These are phyloP conservation scores for Stachybotrys chlorohalonatus DNA, from an alignment of 2,329 filamentous ascomycete species.

Conservation along the genomic window DNA sequence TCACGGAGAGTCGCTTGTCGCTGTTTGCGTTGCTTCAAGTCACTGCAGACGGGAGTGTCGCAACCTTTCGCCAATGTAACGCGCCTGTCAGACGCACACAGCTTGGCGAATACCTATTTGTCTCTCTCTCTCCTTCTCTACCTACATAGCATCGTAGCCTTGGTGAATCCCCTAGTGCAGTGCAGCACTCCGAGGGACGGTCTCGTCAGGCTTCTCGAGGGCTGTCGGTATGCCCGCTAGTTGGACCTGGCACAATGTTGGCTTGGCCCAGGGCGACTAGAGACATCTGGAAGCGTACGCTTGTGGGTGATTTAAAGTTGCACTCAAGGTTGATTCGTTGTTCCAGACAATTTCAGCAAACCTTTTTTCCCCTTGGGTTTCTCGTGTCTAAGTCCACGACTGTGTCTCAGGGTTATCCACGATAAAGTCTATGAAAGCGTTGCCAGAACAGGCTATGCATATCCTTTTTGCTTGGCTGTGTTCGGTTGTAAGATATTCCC, in stretches of 20 bases:
- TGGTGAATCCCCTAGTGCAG: no score
- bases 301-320: constrained; percentile 8
- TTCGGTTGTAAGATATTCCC: neutral
- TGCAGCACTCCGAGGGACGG: no score
- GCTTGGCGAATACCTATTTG: neutral
- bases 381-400: neutral
- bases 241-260: neutral
- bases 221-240: neutral
- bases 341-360: constrained; percentile 2
- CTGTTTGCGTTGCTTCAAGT: neutral
- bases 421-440: neutral
- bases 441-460: neutral
- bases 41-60: neutral
- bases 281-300: neutral
- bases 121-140: neutral
- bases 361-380: neutral
- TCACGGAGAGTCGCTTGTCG: neutral
- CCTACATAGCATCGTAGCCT: neutral
- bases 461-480: neutral
- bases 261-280: constrained; percentile 1
- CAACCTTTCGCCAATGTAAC: neutral
- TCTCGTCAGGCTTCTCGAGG: no score
- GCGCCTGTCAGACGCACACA: neutral
- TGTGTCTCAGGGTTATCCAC: neutral
- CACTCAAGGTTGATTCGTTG: constrained; percentile 10